These are phyloP conservation scores for Blastocrithidia nonstop DNA, from an alignment of 208 protist species.

Conservation along the genomic window DNA sequence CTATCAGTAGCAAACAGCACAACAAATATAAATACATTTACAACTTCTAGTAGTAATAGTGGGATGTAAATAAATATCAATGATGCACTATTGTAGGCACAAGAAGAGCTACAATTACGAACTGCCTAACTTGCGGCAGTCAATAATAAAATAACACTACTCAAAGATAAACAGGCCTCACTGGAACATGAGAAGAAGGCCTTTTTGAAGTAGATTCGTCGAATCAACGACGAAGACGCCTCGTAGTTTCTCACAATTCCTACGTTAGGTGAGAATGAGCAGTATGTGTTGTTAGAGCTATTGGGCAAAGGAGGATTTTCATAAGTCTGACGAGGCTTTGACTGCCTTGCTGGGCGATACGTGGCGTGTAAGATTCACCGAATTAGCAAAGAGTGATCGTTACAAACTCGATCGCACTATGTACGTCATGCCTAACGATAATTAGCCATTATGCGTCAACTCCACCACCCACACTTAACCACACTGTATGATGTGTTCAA, in stretches of 20 bases:
- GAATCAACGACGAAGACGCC: constrained; percentile 61
- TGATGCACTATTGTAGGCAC: constrained; percentile 25
- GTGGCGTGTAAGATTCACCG: constrained; percentile 96
- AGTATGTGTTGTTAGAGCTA: constrained; percentile 83
- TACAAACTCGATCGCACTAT: constrained; percentile 82
- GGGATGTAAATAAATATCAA: too few relatives aligned
- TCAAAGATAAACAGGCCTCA: constrained; percentile 22
- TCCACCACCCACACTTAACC: constrained; percentile 79
- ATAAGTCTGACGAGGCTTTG: constrained; percentile 91
- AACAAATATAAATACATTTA: neutral
- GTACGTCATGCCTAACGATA: constrained; percentile 85
- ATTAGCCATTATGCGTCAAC: constrained; percentile 81
- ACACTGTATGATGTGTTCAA: constrained; percentile 82
- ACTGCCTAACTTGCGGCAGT: constrained; percentile 32
- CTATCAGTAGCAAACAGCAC: neutral
- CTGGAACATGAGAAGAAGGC: constrained; percentile 59
- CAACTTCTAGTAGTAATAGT: too few relatives aligned
- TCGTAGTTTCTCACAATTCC: constrained; percentile 32
- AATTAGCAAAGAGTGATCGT: constrained; percentile 74
- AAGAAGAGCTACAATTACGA: constrained; percentile 35
- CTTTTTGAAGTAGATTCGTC: constrained; percentile 68
- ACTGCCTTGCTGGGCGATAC: constrained; percentile 56
- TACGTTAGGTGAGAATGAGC: constrained; percentile 28
- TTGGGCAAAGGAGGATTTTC: constrained; percentile 92
- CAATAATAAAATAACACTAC: constrained; percentile 12